Evolutionary conservation across 2,329 filamentous ascomycete species (phyloP), one percentile per base, ranked within the genome.

Genomic region (Fusarium neocosmosporiellum): DNA sequence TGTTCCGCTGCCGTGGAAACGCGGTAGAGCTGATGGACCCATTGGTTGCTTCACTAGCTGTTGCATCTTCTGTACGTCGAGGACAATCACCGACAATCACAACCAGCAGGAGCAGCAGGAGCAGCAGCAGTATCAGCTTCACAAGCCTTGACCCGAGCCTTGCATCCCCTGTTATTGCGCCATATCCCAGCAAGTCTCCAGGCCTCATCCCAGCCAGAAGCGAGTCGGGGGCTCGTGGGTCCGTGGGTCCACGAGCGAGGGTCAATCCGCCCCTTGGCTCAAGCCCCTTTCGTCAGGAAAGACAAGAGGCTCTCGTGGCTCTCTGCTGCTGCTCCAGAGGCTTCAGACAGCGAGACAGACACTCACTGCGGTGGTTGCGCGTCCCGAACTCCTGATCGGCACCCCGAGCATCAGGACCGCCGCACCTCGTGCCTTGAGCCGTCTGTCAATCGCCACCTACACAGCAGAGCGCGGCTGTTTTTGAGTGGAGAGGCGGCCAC

Each of bases 341-440:
- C 43, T 59, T 70, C 59, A 67, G 61, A 73, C 59, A 50, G 27
- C 29, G 8, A 50, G 46, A 27, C 7, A 24, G 46, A 46, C 43
- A 48, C 24, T 50, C 24, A 60, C 36, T 48, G 37, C 22, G 50
- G 41, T 73, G 68, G 73, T 77, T 77, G 75, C 75, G 75, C 75
- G 75, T 77, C 75, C 75, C 72, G 69, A 71, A 73, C 71, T 74
- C 71, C 71, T 74, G 71, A 74, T 74, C 71, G 71, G 36, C 71
- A 31, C 41, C 46, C 58, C 20, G 55, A 73, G 62, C 39, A 61
- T 70, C 59, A 58, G 55, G 37, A 48, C 37, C 50, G 37, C 39
- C 46, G 63, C 48, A 48, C 31, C 39, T 57, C 58, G 50, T 62
- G 71, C 41, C 20, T 57, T 68, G 57, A 65, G 58, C 46, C 60